phyloP scores from a whole-genome alignment of 495 filamentous ascomycete species.

The Daldinia loculata region DNA sequence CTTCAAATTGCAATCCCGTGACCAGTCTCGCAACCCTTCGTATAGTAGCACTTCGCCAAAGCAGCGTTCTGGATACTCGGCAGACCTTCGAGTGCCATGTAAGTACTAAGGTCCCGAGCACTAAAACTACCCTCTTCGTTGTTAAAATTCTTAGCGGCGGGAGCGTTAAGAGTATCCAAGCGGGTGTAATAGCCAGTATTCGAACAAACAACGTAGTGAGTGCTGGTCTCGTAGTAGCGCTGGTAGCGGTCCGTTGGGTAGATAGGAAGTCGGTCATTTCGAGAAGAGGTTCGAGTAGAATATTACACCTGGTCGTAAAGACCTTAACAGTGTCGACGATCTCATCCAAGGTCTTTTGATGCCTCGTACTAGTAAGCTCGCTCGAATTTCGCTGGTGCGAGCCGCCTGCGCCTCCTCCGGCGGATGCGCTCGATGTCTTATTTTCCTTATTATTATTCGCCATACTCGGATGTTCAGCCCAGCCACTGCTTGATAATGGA shows the following conservation, averaged over 20 bases:
- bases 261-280: conserved; percentile 92
- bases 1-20: conserved; percentile 80
- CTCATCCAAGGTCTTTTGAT: conserved; percentile 88
- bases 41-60: conserved; percentile 86
- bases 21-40: conserved; percentile 71
- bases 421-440: conserved; percentile 59
- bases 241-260: conserved; percentile 88
- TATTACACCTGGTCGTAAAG: conserved; percentile 89
- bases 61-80: conserved; percentile 81
- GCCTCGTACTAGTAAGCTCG: conserved; percentile 70
- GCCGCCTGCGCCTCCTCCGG: conserved; percentile 49
- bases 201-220: conserved; percentile 89
- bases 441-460: conserved; percentile 44
- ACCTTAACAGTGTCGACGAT: conserved; percentile 91
- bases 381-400: conserved; percentile 59
- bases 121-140: conserved; percentile 80
- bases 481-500: conserved; percentile 84
- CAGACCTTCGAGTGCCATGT: conserved; percentile 92
- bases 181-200: conserved; percentile 83
- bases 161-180: conserved; percentile 85
- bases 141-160: conserved; percentile 88
- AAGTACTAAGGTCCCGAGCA: conserved; percentile 79
- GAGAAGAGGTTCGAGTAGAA: conserved; percentile 86
- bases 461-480: conserved; percentile 58
- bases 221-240: conserved; percentile 89